Evolutionary conservation across 306 rosid species (phyloP).

Genomic region (Acmispon strigosus): DNA sequence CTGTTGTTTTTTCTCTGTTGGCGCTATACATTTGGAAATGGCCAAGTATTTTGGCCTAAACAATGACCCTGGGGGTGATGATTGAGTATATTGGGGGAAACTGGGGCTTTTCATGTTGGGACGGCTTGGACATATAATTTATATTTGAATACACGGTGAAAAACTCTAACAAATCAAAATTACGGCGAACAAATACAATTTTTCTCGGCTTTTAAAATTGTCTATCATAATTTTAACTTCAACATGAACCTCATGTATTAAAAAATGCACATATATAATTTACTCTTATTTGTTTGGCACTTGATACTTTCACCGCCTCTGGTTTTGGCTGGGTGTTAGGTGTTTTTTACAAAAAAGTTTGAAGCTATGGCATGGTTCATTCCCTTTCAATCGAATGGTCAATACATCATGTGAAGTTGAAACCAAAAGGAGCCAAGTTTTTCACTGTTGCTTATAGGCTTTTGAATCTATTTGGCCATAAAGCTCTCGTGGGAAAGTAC

Average conservation of each 20-base stretch:
- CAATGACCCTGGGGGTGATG: not conserved
- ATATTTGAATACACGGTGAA: too few relatives aligned
- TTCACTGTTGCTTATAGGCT: conserved; percentile 23
- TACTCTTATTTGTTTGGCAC: conserved; percentile 2
- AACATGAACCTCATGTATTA: too few relatives aligned
- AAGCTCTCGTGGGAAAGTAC: conserved; percentile 38
- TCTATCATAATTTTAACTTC: too few relatives aligned
- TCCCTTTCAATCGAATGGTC: conserved; percentile 29
- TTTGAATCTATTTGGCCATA: conserved; percentile 24
- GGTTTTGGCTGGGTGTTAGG: conserved; percentile 17
- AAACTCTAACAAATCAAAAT: too few relatives aligned
- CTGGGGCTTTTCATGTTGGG: conserved; percentile 13
- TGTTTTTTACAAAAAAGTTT: conserved; percentile 11
- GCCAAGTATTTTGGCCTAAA: not conserved
- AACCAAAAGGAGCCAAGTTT: conserved; percentile 33
- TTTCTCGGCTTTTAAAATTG: too few relatives aligned
- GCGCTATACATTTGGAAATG: not conserved
- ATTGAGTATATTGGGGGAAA: not conserved
- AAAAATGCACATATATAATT: not conserved
- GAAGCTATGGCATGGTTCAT: conserved; percentile 3
- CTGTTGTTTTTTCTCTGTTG: not conserved
- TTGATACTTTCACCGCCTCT: conserved; percentile 22
- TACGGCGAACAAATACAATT: too few relatives aligned
- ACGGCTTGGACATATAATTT: not conserved
- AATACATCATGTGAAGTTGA: conserved; percentile 19